Evolutionary conservation across 169 alveolate genomes (phyloP).

Genomic region (Babesia caballi): DNA sequence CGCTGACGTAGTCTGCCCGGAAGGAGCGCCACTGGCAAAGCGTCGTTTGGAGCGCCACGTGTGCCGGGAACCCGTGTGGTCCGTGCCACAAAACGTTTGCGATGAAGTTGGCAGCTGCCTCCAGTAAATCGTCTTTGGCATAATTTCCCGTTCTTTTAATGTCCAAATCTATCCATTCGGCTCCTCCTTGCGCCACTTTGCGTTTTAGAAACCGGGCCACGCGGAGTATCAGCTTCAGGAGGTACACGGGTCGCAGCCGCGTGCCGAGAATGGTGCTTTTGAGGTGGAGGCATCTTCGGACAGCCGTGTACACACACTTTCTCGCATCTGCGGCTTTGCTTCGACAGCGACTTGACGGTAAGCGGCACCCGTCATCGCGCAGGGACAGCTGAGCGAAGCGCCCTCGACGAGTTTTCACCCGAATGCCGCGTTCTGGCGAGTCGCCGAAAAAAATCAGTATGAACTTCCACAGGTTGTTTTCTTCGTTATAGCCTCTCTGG

Average conservation of each 20-base stretch:
- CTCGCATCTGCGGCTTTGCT: neutral
- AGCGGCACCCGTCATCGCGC: neutral
- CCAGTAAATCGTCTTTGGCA: neutral
- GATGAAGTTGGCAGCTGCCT: constrained; percentile 3
- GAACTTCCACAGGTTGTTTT: neutral
- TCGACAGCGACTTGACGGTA: neutral
- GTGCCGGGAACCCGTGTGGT: neutral
- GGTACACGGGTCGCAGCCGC: neutral
- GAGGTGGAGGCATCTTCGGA: constrained; percentile 6
- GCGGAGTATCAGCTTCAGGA: neutral
- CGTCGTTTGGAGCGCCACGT: constrained; percentile 5
- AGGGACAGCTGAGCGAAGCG: neutral
- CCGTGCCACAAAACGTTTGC: constrained; percentile 2
- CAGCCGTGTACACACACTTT: neutral
- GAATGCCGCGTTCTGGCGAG: neutral
- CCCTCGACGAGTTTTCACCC: neutral
- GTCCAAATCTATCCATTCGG: constrained; percentile 8
- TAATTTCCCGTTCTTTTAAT: neutral
- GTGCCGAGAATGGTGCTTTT: constrained; percentile 1
- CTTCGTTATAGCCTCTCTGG: neutral
- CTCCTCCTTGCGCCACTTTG: neutral
- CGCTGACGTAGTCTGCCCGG: neutral
- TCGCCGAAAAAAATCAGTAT: neutral
- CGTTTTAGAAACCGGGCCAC: neutral
- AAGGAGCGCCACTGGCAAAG: constrained; percentile 32